Evolutionary conservation across 192 early-diverging fungal species (phyloP), one percentile per base, ranked within the genome.

Genomic region (Coemansia sp.): DNA sequence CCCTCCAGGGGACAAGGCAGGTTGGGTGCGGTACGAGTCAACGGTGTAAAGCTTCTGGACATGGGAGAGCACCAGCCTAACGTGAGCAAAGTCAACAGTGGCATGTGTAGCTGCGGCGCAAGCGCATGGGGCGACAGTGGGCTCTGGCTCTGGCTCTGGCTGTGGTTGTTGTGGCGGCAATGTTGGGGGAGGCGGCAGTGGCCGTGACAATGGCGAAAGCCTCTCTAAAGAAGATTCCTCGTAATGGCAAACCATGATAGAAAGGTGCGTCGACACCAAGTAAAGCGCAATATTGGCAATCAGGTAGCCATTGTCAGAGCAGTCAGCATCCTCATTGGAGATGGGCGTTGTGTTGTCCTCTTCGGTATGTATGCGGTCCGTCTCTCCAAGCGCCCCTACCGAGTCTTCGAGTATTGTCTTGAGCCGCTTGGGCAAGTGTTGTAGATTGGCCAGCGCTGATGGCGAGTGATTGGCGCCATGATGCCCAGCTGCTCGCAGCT

Each of bases 391-490:
- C 36, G 58, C 16, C 21, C 78, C 73, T 18, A 72, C 50, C 33
- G 73, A 71, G 34, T 81, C 78, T 46, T 81, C 78, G 21, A 81
- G 73, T 43, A 82, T 82, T 67, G 79, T 76, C 58, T 71, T 62
- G 10, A 82, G 71, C 24, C 79, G 67, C 62, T 82, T 82, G 23
- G 71, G 70, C 66, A 77, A 65, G 24, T 51, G 79, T 67, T 73
- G 61, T 40, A 66, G 43, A n/a, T 39, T 55, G 9, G 63, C 53
- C 35, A 48, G 43, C 7, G 63, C 40, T 38, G 42, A 8, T 31
- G 67, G 36, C 37, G 60, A 50, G 37, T 26, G n/a, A 21, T 34
- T 26, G 61, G 63, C 11, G 43, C 60, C 24, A 28, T 28, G 43
- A 56, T 48, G 13, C 55, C 51, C 43, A 21, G 57, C 70, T 10